Evolutionary conservation across 2,329 filamentous ascomycete genomes (phyloP).

Genomic region (Elsinoe arachidis): DNA sequence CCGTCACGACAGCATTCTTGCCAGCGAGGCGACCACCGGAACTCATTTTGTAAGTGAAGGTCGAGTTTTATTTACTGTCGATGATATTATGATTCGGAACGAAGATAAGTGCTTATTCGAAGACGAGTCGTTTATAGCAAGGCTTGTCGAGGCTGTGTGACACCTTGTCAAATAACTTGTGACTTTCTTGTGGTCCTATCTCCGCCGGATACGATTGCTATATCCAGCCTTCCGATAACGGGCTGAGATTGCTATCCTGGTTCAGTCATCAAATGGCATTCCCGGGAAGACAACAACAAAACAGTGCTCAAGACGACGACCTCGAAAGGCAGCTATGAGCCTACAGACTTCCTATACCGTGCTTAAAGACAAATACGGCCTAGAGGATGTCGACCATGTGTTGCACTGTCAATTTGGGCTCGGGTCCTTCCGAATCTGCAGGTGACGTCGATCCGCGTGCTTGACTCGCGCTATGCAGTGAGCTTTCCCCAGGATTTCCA

Average conservation of each 20-base stretch:
- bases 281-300: background rate
- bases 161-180: background rate
- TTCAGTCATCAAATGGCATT: background rate
- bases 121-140: background rate
- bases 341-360: background rate
- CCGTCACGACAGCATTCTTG: slow-evolving; percentile 70
- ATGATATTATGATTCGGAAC: background rate
- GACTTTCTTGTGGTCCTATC: background rate
- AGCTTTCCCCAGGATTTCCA: slow-evolving; percentile 7
- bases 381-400: background rate
- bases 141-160: background rate
- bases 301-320: background rate
- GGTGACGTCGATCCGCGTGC: slow-evolving; percentile 6
- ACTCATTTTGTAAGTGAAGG: background rate
- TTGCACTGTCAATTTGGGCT: background rate
- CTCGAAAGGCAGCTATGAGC: too few relatives aligned
- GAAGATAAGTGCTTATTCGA: too few relatives aligned
- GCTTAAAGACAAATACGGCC: background rate
- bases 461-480: slow-evolving; percentile 1
- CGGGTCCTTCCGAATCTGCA: slow-evolving; percentile 4
- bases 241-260: background rate
- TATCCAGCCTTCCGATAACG: slow-evolving; percentile 1
- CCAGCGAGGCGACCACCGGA: slow-evolving; percentile 45
- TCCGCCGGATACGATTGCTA: slow-evolving; percentile 1
- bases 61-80: background rate